Conservation (phyloP, 208 protist genomes). For the Porcisia deanei region DNA sequence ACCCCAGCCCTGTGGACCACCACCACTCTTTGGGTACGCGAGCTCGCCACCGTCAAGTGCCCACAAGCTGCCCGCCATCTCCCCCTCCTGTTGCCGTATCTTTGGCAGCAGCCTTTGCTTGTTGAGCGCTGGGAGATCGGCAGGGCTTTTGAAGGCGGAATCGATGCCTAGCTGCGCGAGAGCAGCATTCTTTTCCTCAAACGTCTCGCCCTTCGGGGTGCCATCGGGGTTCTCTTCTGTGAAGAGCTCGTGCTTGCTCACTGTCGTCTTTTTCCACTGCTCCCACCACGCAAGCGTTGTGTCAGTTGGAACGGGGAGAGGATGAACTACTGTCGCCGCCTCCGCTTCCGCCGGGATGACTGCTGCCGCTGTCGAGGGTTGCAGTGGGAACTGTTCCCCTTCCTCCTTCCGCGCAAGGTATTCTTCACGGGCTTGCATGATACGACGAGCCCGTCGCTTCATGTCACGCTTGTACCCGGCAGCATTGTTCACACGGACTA, state of each 20-base stretch:
- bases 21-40: conserved; percentile 83
- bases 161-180: conserved; percentile 78
- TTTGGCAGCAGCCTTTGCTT: conserved; percentile 70
- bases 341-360: neutral
- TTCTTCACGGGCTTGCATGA: conserved; percentile 90
- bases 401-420: conserved; percentile 77
- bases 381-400: conserved; percentile 25
- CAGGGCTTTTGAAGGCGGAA: conserved; percentile 61
- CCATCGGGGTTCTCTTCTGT: conserved; percentile 73
- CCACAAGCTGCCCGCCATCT: conserved; percentile 81
- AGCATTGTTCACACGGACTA: conserved; percentile 85
- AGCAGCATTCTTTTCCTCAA: conserved; percentile 87
- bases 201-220: conserved; percentile 77
- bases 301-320: conserved; percentile 54
- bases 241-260: conserved; percentile 91
- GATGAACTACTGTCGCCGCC: conserved; percentile 18
- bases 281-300: conserved; percentile 89
- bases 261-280: conserved; percentile 68
- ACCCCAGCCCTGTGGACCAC: conserved; percentile 82
- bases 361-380: conserved; percentile 5
- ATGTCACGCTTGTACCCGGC: conserved; percentile 92
- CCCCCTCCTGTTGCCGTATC: conserved; percentile 65
- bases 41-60: conserved; percentile 85
- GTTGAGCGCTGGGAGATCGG: conserved; percentile 54
- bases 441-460: conserved; percentile 91